Evolutionary conservation across 1,284 basidiomycete genomes (phyloP).

Genomic region (Moesziomyces aphidis): DNA sequence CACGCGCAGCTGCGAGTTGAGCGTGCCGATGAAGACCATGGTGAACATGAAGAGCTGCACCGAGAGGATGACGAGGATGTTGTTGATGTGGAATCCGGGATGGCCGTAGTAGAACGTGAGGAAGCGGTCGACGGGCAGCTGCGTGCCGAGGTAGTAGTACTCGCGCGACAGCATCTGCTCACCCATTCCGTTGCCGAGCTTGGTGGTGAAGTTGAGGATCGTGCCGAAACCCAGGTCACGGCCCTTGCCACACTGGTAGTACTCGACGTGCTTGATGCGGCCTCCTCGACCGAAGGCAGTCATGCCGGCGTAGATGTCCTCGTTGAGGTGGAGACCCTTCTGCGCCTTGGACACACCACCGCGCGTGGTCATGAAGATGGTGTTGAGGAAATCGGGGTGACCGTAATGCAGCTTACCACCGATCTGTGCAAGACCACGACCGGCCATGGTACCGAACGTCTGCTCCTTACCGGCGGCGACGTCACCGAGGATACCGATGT

Average conservation of each 20-base stretch:
- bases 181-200: slow-evolving; percentile 99
- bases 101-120: slow-evolving; percentile 99
- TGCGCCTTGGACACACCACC: slow-evolving; percentile 99
- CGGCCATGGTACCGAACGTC: slow-evolving; percentile 97
- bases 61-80: slow-evolving; percentile 78
- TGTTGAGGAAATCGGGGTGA: slow-evolving; percentile 98
- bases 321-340: slow-evolving; percentile 97
- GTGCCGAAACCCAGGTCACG: slow-evolving; percentile 99
- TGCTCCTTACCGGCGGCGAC: slow-evolving; percentile 99
- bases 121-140: slow-evolving; percentile 97
- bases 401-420: slow-evolving; percentile 99
- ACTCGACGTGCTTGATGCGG: slow-evolving; percentile 98
- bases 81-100: slow-evolving; percentile 99
- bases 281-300: slow-evolving; percentile 96
- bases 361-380: slow-evolving; percentile 96
- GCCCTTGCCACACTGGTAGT: slow-evolving; percentile 96
- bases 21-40: slow-evolving; percentile 67
- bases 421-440: slow-evolving; percentile 94
- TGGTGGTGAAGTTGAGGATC: slow-evolving; percentile 99
- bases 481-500: slow-evolving; percentile 98
- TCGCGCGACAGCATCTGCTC: slow-evolving; percentile 99
- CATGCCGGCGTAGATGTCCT: slow-evolving; percentile 99
- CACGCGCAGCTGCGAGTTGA: slow-evolving; percentile 64
- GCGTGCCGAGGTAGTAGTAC: slow-evolving; percentile 99
- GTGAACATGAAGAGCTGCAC: slow-evolving; percentile 68